Conservation (phyloP, 345 rosid genomes). For the Linum usitatissimum region DNA sequence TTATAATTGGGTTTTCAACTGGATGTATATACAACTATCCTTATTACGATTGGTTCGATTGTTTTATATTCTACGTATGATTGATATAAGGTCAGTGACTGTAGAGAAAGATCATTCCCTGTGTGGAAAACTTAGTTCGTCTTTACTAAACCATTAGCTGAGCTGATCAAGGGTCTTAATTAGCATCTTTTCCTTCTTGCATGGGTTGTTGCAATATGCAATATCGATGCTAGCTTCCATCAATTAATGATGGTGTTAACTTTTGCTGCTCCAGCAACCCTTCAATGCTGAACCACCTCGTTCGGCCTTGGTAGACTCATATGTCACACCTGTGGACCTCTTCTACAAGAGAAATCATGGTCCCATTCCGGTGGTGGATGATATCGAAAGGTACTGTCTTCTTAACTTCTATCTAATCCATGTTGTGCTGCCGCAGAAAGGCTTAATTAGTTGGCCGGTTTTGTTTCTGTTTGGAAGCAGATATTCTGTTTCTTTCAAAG, state of each 20-base stretch:
- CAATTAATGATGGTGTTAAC: not conserved
- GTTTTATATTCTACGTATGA: not conserved
- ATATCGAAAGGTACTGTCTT: conserved; percentile 41
- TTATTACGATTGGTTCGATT: too few relatives aligned
- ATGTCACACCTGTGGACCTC: conserved; percentile 71
- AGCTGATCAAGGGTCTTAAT: not conserved
- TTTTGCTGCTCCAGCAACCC: conserved; percentile 46
- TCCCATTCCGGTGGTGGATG: conserved; percentile 76
- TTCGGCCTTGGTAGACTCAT: conserved; percentile 49
- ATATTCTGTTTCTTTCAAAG: conserved; percentile 41
- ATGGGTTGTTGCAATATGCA: not conserved
- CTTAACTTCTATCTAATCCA: not conserved
- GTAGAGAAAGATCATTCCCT: not conserved
- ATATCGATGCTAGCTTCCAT: not conserved
- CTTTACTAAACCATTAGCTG: not conserved
- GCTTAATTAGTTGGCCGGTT: too few relatives aligned
- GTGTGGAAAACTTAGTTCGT: not conserved
- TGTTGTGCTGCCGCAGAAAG: too few relatives aligned
- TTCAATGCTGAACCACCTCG: conserved; percentile 96
- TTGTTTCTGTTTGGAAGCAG: conserved; percentile 24
- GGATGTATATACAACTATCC: too few relatives aligned
- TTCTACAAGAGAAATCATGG: conserved; percentile 97
- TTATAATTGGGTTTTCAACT: too few relatives aligned
- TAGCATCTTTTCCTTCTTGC: not conserved
- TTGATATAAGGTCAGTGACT: too few relatives aligned